A percentile compares a stretch with the other conserved stretches of the same genome.
phyloP scores from a whole-genome alignment of 2,329 filamentous ascomycete genomes.

The Penicillium sp. region DNA sequence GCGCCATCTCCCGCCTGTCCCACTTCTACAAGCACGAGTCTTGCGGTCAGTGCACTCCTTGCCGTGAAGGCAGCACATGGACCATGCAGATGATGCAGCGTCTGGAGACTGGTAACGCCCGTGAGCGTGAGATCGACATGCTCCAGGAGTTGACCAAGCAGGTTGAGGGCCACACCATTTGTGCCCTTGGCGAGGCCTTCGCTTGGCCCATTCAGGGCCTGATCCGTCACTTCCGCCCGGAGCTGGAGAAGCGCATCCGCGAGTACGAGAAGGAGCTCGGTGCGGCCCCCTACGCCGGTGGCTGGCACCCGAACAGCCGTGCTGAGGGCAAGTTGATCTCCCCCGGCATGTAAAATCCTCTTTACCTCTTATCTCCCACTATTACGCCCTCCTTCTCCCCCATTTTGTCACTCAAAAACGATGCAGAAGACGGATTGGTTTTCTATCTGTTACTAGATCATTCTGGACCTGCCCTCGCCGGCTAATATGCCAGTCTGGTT shows the following conservation, averaged over 20 bases:
- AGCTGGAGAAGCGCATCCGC: conserved; percentile 87
- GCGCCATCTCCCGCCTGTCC: conserved; percentile 85
- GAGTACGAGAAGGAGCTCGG: conserved; percentile 72
- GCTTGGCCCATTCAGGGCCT: conserved; percentile 98
- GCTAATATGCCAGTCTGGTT: conserved; percentile 14
- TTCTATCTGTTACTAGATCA: conserved; percentile 17
- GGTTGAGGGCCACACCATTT: conserved; percentile 98
- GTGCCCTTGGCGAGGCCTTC: conserved; percentile 94
- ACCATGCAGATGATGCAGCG: conserved; percentile 98
- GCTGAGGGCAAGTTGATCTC: conserved; percentile 80
- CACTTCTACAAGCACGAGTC: conserved; percentile 99
- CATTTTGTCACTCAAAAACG: conserved; percentile 15
- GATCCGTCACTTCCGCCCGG: conserved; percentile 95
- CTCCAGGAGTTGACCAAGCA: conserved; percentile 98
- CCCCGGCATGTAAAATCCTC: conserved; percentile 75
- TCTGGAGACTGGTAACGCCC: conserved; percentile 86
- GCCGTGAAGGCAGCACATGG: conserved; percentile 98
- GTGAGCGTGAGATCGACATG: conserved; percentile 96
- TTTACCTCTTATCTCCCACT: conserved; percentile 1
- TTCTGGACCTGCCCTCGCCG: conserved; percentile 9
- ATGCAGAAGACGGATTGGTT: conserved; percentile 18
- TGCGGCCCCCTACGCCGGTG: conserved; percentile 75
- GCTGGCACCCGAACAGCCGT: conserved; percentile 74
- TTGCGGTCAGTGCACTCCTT: conserved; percentile 98
- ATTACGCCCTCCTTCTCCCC: conserved; percentile 5